phyloP scores from a whole-genome alignment of 2,329 filamentous ascomycete genomes.

The Bretziella fagacearum region DNA sequence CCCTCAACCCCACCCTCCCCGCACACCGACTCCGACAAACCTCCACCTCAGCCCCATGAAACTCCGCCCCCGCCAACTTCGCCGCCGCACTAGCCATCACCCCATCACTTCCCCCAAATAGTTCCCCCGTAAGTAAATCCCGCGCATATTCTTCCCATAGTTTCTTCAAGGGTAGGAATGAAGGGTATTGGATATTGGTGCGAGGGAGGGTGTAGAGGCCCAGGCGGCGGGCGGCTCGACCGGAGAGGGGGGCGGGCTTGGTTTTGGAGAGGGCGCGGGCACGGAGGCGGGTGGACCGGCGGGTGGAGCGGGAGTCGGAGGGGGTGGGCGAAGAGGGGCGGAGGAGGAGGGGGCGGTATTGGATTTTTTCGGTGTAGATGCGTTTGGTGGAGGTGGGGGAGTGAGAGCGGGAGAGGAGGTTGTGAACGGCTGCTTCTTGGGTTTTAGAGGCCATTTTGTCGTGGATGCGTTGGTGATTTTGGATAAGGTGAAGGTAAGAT shows the following conservation, averaged over 20 bases:
- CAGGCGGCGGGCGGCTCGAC: slow-evolving; percentile 56
- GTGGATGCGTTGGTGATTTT: background rate
- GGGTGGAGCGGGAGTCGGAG: slow-evolving; percentile 40
- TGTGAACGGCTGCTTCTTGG: slow-evolving; percentile 29
- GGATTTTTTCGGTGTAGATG: slow-evolving; percentile 69
- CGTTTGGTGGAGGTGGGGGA: slow-evolving; percentile 51
- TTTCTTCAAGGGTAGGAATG: slow-evolving; percentile 59
- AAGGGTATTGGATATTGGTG: slow-evolving; percentile 34
- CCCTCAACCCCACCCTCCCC: slow-evolving; percentile 63
- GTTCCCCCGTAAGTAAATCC: slow-evolving; percentile 53
- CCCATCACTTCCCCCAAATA: slow-evolving; percentile 34
- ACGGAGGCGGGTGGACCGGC: slow-evolving; percentile 31
- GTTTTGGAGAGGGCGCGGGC: slow-evolving; percentile 20
- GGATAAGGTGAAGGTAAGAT: background rate
- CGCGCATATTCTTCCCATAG: slow-evolving; percentile 77
- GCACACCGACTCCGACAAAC: slow-evolving; percentile 70
- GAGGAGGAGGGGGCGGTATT: slow-evolving; percentile 64
- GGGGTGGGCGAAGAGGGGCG: slow-evolving; percentile 43
- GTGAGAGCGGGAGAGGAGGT: slow-evolving; percentile 62
- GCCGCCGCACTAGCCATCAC: slow-evolving; percentile 46
- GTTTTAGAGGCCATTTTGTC: slow-evolving; percentile 21
- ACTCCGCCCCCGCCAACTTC: slow-evolving; percentile 72
- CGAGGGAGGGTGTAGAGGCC: slow-evolving; percentile 47
- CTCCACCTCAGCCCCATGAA: slow-evolving; percentile 70
- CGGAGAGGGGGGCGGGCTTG: slow-evolving; percentile 54